Evolutionary conservation across 306 rosid species (phyloP).

Genomic region (Crataegus laevigata): DNA sequence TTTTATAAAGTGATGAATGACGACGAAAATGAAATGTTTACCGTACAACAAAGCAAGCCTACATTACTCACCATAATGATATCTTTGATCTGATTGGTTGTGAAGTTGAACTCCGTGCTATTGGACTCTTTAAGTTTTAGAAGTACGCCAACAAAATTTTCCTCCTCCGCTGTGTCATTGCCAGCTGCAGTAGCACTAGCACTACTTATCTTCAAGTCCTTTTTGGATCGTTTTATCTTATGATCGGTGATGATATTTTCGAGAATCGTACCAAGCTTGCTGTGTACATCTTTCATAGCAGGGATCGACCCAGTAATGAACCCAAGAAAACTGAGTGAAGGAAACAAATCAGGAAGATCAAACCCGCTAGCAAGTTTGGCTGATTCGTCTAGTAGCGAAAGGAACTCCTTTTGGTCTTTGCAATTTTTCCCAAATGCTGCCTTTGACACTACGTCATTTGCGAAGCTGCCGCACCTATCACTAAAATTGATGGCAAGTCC

Average conservation of each 20-base stretch:
- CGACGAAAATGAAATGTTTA: neutral
- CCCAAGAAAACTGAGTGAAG: neutral
- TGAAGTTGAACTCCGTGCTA: constrained; percentile 18
- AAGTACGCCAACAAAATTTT: neutral
- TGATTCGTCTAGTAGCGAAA: neutral
- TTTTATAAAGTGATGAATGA: no score
- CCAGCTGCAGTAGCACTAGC: neutral
- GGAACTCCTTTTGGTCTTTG: constrained; percentile 11
- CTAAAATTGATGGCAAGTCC: neutral
- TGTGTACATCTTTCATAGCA: neutral
- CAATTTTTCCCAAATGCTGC: constrained; percentile 16
- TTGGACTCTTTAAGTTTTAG: neutral
- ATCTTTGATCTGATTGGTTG: constrained; percentile 30
- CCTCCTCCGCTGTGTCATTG: neutral
- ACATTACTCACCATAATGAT: neutral
- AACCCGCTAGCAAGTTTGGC: neutral
- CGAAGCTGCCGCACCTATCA: neutral
- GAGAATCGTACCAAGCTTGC: neutral
- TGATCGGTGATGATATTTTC: neutral
- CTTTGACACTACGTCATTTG: neutral
- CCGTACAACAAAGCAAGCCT: no score
- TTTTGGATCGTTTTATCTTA: neutral
- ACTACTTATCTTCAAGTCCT: neutral
- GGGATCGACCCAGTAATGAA: neutral
- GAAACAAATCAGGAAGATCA: neutral